Evolutionary conservation across 2,329 filamentous ascomycete species (phyloP), one percentile per base, ranked within the genome.

Genomic region (Cryphonectria japonica): DNA sequence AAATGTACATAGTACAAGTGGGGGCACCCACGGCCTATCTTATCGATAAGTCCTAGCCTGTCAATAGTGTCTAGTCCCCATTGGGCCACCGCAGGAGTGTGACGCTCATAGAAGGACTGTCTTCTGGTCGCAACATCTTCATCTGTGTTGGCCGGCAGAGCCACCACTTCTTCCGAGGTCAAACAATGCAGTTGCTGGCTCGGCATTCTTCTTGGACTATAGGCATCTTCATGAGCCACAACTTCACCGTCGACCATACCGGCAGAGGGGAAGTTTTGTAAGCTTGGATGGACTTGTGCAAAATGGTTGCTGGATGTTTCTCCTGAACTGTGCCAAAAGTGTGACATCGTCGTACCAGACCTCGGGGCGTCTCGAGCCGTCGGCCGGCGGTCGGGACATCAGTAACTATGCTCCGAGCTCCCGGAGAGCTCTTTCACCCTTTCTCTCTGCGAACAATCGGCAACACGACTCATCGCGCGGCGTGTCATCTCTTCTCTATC

Each of bases 401-500:
- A 37, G 57, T 3, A 22, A 19, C 6, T 14, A 19, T 37, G 32
- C 22, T n/a, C 16, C 57, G 34, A 37, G 34, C 14, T 19, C 22
- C 19, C 5, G 13, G 32, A 22, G 14, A 6, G 57, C 16, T 8
- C 37, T 39, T 7, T 46, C 43, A 19, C 43, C 14, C 16, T 46
- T 9, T 11, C 19, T 60, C 57, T 60, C 57, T 29, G 29, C 54
- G 29, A 26, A 13, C 14, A 5, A n/a, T n/a, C 57, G 32, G 57
- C 57, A n/a, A 32, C 57, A 4, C 22, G 16, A 19, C 9, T 32
- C 57, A 34, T 37, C 57, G 57, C 41, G 26, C 5, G 13, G 41
- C n/a, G 62, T n/a, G 26, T 65, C 26, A 65, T 65, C 41, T 65
- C 22, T 50, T 46, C 43, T 29, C 52, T 65, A 8, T 39, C 37